A percentile compares a stretch with the other conserved stretches of the same genome.
Evolutionary conservation across 2,329 filamentous ascomycete genomes (phyloP).

Genomic region (Tolypocladium guangdongense): DNA sequence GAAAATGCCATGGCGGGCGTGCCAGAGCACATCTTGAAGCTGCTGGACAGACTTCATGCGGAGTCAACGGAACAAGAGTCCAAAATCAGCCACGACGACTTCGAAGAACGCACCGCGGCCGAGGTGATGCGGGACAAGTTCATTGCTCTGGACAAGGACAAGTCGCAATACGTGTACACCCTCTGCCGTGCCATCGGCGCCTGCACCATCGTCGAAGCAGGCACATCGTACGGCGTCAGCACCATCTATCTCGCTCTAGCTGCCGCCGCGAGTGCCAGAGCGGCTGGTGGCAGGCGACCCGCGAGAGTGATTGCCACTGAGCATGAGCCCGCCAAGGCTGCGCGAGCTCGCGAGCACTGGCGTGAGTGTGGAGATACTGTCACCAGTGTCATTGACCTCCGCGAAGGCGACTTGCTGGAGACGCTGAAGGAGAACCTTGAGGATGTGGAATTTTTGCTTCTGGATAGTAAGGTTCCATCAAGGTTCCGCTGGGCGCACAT

Average conservation of each 20-base stretch:
- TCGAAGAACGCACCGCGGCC: neutral
- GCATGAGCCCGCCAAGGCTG: constrained; percentile 43
- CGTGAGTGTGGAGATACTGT: constrained; percentile 37
- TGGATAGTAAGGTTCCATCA: constrained; percentile 44
- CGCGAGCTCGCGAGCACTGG: constrained; percentile 43
- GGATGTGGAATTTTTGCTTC: constrained; percentile 44
- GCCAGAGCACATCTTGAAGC: constrained; percentile 2
- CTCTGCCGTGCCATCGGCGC: constrained; percentile 38
- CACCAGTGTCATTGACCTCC: constrained; percentile 39
- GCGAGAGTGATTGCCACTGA: constrained; percentile 46
- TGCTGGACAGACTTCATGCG: constrained; percentile 7
- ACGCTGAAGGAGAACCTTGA: constrained; percentile 31
- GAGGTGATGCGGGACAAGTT: constrained; percentile 44
- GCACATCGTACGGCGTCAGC: constrained; percentile 51
- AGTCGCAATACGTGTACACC: constrained; percentile 45
- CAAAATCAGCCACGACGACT: constrained; percentile 1
- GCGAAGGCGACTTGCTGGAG: constrained; percentile 46
- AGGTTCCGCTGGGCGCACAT: accelerated
- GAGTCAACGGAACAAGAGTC: constrained; percentile 6
- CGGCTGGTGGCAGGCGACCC: constrained; percentile 9
- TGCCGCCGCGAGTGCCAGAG: constrained; percentile 37
- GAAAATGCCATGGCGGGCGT: constrained; percentile 3
- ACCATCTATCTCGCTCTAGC: constrained; percentile 54
- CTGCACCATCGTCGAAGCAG: constrained; percentile 46
- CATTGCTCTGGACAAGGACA: constrained; percentile 48